These are phyloP conservation scores for Phylloporus sp. DNA, from an alignment of 768 basidiomycete genomes.

Conservation along the genomic window DNA sequence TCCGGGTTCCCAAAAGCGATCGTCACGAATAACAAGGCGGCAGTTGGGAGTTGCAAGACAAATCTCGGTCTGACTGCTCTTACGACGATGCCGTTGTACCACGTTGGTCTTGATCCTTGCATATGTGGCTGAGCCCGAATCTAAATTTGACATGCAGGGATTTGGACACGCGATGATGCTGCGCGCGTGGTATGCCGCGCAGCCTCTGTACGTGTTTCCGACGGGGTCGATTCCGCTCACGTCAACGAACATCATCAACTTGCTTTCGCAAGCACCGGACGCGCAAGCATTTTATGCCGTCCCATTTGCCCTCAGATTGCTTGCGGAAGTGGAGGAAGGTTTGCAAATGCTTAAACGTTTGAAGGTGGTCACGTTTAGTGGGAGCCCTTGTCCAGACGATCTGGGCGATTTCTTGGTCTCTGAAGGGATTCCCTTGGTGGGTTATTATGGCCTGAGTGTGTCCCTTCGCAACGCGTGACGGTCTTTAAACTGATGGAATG, in stretches of 20 bases:
- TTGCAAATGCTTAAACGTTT: constrained; percentile 39
- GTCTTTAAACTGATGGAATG: background rate
- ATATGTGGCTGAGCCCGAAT: background rate
- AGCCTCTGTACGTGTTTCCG: constrained; percentile 43
- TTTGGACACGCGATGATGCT: constrained; percentile 30
- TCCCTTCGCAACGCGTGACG: background rate
- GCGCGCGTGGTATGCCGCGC: constrained; percentile 40
- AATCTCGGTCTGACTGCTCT: constrained; percentile 24
- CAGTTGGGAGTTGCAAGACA: constrained; percentile 34
- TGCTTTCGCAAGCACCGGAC: constrained; percentile 34
- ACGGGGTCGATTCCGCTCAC: constrained; percentile 43
- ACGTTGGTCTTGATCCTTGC: constrained; percentile 21
- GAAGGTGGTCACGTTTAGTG: constrained; percentile 49
- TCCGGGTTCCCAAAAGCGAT: constrained; percentile 51
- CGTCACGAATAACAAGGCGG: constrained; percentile 33
- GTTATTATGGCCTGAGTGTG: constrained; percentile 48
- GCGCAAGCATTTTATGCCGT: constrained; percentile 35
- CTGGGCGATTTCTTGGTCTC: constrained; percentile 48
- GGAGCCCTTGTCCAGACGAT: constrained; percentile 51
- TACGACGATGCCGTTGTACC: constrained; percentile 31
- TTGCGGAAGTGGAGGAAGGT: constrained; percentile 47
- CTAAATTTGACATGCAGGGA: constrained; percentile 2
- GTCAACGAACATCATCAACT: constrained; percentile 37
- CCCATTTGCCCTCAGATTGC: constrained; percentile 40
- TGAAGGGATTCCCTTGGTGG: constrained; percentile 47